A percentile compares a stretch with the other conserved stretches of the same genome.
Conservation (phyloP, 179 eudicot species). For the Nepenthes alata region DNA sequence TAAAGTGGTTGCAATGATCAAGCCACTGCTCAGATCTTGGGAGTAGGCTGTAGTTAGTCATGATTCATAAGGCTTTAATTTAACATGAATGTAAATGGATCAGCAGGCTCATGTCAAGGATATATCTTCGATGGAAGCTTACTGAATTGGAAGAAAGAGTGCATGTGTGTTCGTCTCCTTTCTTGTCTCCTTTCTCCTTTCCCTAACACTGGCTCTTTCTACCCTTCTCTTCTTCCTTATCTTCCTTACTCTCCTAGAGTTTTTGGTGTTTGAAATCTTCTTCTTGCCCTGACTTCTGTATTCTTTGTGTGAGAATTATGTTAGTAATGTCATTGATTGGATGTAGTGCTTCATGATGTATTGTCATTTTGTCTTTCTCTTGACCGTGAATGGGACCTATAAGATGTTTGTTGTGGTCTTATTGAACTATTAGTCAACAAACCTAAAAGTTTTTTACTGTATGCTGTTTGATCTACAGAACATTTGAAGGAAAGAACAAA, state of each 20-base stretch:
- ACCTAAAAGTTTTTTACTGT: no score
- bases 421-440: no score
- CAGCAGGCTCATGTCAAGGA: constrained; percentile 99
- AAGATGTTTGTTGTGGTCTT: no score
- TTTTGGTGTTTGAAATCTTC: constrained; percentile 16
- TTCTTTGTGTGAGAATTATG: no score
- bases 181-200: constrained; percentile 99
- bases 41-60: constrained; percentile 42
- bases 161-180: constrained; percentile 98
- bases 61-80: constrained; percentile 50
- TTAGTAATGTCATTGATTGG: no score
- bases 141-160: constrained; percentile 94
- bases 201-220: constrained; percentile 91
- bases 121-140: constrained; percentile 98
- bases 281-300: no score
- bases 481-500: no score
- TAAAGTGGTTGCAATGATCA: constrained; percentile 28
- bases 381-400: no score
- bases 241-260: constrained; percentile 42
- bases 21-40: constrained; percentile 28
- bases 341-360: no score
- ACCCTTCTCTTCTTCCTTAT: constrained; percentile 48
- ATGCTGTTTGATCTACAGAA: no score
- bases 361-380: no score
- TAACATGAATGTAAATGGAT: constrained; percentile 88